Percentiles rank a stretch among this genome's conserved stretches.
Conservation (phyloP, 169 alveolate genomes). For the Cryptosporidium sp. region DNA sequence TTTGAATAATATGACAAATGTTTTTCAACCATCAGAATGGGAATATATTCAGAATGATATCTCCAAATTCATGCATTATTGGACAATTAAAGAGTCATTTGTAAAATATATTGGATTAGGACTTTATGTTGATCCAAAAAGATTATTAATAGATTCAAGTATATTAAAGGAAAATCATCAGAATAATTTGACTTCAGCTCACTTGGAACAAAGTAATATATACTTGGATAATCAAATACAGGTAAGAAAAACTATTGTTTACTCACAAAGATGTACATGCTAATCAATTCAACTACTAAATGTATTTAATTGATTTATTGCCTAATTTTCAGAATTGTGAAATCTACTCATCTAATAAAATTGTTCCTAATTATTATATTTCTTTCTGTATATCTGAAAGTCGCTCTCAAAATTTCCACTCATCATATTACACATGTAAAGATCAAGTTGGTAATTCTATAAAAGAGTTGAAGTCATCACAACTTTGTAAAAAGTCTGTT, state of each 20-base stretch:
- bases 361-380: conserved; percentile 16
- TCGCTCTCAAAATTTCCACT: not conserved
- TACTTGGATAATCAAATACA: conserved; percentile 22
- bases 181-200: not conserved
- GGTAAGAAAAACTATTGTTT: conserved; percentile 21
- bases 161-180: not conserved
- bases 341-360: conserved; percentile 15
- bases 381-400: conserved; percentile 33
- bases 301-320: not conserved
- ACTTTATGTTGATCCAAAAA: conserved; percentile 65
- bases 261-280: no score
- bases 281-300: not conserved
- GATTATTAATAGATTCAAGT: conserved; percentile 13
- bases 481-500: not conserved
- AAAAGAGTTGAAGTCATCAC: not conserved
- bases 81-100: conserved; percentile 77
- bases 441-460: not conserved
- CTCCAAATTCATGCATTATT: conserved; percentile 56
- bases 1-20: conserved; percentile 28
- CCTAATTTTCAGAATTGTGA: conserved; percentile 6
- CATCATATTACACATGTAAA: not conserved
- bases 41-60: conserved; percentile 47
- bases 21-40: conserved; percentile 43
- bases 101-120: conserved; percentile 68
- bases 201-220: not conserved